Base-by-base conservation (phyloP, 768 basidiomycete genomes). In the Jaapia argillacea region DNA sequence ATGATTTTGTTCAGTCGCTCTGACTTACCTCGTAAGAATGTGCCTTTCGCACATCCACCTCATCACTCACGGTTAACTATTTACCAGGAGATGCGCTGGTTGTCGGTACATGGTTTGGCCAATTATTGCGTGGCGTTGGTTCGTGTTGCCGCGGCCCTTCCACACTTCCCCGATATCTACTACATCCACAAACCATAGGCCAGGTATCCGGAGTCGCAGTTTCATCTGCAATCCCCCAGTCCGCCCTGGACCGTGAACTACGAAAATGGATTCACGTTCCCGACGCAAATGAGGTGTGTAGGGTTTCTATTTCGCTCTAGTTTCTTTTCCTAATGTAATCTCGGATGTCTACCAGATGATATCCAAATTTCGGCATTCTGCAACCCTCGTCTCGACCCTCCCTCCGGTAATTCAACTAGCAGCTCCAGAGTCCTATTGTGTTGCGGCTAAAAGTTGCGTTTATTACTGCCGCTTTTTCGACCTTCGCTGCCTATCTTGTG, bases 141-240 rank as follows among this genome's bases (percentile, higher is more conserved):
- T 36, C 13, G 68, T n/a, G n/a, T n/a, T n/a, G n/a, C n/a, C n/a
- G n/a, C n/a, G n/a, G n/a, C n/a, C 58, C 20, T 4, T 22, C 20
- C 20, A 43, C 12, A 41, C 23, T 13, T 23, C 36, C 6, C 27
- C 40, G 24, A 42, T 38, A 5, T 27, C 40, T 25, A 42, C 41
- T 5, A 31, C 23, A 18, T 13, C 24, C 23, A n/a, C 16, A 24
- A 13, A 41, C 28, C 10, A 12, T 48, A 7, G 80, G 81, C 14
- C 82, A 85, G 63, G 81, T 84, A 3, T 72, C 70, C 12, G 83
- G 81, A n/a, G 79, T 85, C 2, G 81, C 80, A 6, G 58, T 79
- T 20, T 72, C 80, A 2, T 75, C 79, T 0, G 82, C 82, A 2
- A 57, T 85, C 5, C 83, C 82, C 59, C 82, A 85, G 51, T 67